Percentiles rank a stretch among this genome's conserved stretches.
phyloP scores from a whole-genome alignment of 208 protist species.

The Acanthamoeba lenticulata region DNA sequence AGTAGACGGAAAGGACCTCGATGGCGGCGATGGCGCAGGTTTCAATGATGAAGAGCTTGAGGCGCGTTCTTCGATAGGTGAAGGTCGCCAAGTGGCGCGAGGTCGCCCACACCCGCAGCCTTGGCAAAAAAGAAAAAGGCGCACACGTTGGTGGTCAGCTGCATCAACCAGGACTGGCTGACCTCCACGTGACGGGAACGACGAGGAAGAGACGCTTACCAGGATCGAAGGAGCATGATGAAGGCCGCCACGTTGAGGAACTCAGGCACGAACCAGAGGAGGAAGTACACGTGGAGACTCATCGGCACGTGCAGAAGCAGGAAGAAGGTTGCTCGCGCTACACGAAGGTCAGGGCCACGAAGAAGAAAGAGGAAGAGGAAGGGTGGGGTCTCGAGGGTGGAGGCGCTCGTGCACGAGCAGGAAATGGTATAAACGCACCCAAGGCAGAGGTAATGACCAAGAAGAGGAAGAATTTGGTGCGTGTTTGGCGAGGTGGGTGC shows the following conservation, averaged over 20 bases:
- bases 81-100: constrained; percentile 29
- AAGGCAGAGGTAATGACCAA: neutral
- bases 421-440: neutral
- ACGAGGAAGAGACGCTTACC: neutral
- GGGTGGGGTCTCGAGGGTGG: neutral
- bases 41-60: neutral
- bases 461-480: constrained; percentile 30
- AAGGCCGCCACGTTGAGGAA: constrained; percentile 47
- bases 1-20: neutral
- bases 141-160: no score
- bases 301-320: neutral
- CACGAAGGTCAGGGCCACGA: neutral
- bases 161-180: no score
- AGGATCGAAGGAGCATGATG: constrained; percentile 22
- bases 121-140: neutral
- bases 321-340: constrained; percentile 16
- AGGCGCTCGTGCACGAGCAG: neutral
- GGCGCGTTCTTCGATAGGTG: neutral
- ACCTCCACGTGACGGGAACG: neutral
- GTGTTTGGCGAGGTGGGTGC: neutral
- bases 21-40: neutral
- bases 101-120: constrained; percentile 31
- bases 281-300: constrained; percentile 36
- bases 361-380: neutral
- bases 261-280: constrained; percentile 32